Evolutionary conservation across 2,329 filamentous ascomycete species (phyloP), one percentile per base, ranked within the genome.

Genomic region (Pseudogymnoascus sp.): DNA sequence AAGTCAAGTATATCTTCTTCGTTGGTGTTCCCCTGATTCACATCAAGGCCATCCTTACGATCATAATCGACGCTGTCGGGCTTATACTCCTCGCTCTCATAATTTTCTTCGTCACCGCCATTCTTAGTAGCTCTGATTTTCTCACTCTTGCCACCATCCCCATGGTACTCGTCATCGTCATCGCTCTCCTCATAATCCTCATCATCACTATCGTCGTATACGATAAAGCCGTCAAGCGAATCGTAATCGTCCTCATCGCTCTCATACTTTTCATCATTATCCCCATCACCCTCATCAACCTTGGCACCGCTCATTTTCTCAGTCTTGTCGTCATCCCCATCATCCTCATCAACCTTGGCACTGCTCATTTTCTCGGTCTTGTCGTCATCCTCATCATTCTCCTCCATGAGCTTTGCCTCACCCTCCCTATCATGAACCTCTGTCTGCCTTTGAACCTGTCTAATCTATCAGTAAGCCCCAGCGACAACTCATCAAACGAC

Each of bases 161-260:
- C 62, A 71, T 70, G 63, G 62, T 73, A 21, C 44, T 70, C 23
- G 25, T 70, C 7, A 70, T 71, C 23, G 25, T 70, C 10, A 69
- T 71, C 44, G 28, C 64, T 21, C 8, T 69, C 21, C 61, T 63
- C 40, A 59, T 68, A 28, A 36, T 67, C 28, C 50, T 62, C 34
- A 60, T 69, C 16, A 25, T 68, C 42, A 44, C 65, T 37, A 8
- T 66, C 23, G 46, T 65, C 7, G 8, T 8, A 31, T 31, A 64
- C 40, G 56, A 53, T 8, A 60, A 60, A 25, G 59, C 66, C 59
- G 18, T 44, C 25, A 44, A 65, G 36, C 63, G 65, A 59, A 1
- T 62, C 40, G 12, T 56, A 40, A 67, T 66, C 1, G n/a, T 63
- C 1, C 53, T 65, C 63, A 18, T 60, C 34, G 56, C 38, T 40